Evolutionary conservation across 352 stramenopile genomes (phyloP), one percentile per base, ranked within the genome.

Genomic region (Phytopythium chamaehyphon): DNA sequence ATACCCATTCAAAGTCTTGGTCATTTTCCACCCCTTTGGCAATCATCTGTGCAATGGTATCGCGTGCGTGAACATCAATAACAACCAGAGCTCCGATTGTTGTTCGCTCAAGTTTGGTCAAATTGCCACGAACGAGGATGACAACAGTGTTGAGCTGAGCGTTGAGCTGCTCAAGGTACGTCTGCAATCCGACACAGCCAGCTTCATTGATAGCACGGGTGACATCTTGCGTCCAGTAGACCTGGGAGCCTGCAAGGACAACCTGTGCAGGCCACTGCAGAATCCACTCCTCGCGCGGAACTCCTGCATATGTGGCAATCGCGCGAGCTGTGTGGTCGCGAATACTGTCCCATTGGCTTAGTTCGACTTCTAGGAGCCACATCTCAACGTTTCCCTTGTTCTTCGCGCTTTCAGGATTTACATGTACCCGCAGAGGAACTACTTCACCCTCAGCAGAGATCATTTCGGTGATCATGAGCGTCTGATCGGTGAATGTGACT

Each of bases 371-470:
- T 0, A 96, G 64, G 16, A 98, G 67, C 93, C 93, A 98, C 67
- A 96, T 88, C 57, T 98, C 93, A 22, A 98, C 93, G 50, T 97
- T 98, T 0, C 93, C 91, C 56, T 98, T 98, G 66, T 98, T 98
- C 28, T 85, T 88, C 2, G 69, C 62, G 48, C 78, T 96, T 58
- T 98, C 91, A 0, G 93, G 92, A 46, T 97, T 90, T 26, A 98
- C 89, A 3, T 67, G 57, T 6, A 81, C 66, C 15, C 82, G 71
- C 14, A 98, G 57, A 7, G 83, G 76, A 11, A 98, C 89, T 15
- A 83, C 61, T 65, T 98, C 94, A 16, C 91, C 91, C 55, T 98
- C 90, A 12, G 83, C 86, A 14, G 86, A 97, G 38, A 95, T 95
- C 83, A 98, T 98, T 51, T 97, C 71, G 0, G 89, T 97, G 56